Percentiles rank a stretch among this genome's conserved stretches.
Conservation (phyloP, 805 yeast genomes). For the Soucietia sequanensis region DNA sequence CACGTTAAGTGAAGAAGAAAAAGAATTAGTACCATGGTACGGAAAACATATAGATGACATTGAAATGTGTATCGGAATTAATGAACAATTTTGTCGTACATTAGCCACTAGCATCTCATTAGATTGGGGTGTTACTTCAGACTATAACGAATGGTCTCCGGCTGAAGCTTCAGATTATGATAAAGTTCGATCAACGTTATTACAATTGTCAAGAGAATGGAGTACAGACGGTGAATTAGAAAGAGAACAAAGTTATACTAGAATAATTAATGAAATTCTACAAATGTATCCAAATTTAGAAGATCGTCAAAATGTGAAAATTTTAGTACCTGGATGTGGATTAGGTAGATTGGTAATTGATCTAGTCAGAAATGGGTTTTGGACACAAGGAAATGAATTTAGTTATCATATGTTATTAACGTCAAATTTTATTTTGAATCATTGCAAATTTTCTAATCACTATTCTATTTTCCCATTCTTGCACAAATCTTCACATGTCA, state of each 20-base stretch:
- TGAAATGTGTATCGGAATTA: conserved; percentile 42
- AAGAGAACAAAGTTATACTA: conserved; percentile 37
- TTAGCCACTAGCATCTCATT: conserved; percentile 44
- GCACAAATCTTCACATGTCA: conserved; percentile 49
- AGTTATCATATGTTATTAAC: conserved; percentile 62
- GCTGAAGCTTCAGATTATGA: conserved; percentile 47
- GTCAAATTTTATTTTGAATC: conserved; percentile 54
- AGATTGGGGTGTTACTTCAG: conserved; percentile 48
- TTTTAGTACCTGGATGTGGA: conserved; percentile 66
- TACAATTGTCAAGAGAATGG: conserved; percentile 66
- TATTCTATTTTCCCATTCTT: conserved; percentile 53
- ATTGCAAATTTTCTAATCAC: conserved; percentile 36
- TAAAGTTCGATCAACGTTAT: conserved; percentile 55
- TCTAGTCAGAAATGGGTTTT: conserved; percentile 52
- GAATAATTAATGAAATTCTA: conserved; percentile 35
- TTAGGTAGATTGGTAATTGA: conserved; percentile 60
- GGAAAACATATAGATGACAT: conserved; percentile 38
- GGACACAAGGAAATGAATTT: conserved; percentile 67
- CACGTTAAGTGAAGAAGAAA: conserved; percentile 39
- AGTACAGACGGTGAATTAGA: conserved; percentile 50
- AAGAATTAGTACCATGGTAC: conserved; percentile 50
- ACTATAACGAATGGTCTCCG: conserved; percentile 41
- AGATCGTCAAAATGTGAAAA: conserved; percentile 36
- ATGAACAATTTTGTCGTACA: conserved; percentile 41
- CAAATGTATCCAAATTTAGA: conserved; percentile 34